These are phyloP conservation scores for Elsinoe batatas DNA, from an alignment of 2,329 filamentous ascomycete genomes.

Conservation along the genomic window DNA sequence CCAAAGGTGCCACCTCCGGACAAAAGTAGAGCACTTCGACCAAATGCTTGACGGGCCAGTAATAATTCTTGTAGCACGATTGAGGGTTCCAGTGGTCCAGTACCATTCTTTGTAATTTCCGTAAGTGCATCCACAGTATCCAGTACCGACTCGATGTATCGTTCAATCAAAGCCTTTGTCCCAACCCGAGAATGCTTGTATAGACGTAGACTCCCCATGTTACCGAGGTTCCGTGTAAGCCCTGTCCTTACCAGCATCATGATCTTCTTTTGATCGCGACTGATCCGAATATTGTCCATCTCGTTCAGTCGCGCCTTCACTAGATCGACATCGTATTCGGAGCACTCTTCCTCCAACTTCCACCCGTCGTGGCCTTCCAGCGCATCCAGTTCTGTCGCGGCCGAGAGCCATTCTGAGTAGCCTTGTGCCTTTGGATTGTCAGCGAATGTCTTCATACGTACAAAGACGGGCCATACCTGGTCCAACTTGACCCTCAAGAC, in stretches of 20 bases:
- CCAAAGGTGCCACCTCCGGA: slow-evolving; percentile 84
- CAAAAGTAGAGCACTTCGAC: slow-evolving; percentile 70
- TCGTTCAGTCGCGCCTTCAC: slow-evolving; percentile 61
- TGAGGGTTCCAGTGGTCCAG: slow-evolving; percentile 48
- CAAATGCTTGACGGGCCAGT: slow-evolving; percentile 67
- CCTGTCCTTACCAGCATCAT: slow-evolving; percentile 71
- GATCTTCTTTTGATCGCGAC: slow-evolving; percentile 65
- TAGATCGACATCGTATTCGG: slow-evolving; percentile 61
- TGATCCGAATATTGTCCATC: slow-evolving; percentile 63
- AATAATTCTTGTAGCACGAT: slow-evolving; percentile 59
- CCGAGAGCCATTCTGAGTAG: slow-evolving; percentile 61
- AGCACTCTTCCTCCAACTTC: slow-evolving; percentile 59
- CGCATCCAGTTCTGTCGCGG: slow-evolving; percentile 66
- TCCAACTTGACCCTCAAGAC: slow-evolving; percentile 55
- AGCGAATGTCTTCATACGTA: slow-evolving; percentile 15
- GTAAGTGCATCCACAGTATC: slow-evolving; percentile 64
- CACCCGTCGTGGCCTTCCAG: slow-evolving; percentile 73
- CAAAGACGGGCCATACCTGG: slow-evolving; percentile 42
- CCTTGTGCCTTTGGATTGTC: slow-evolving; percentile 48
- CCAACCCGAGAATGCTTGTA: slow-evolving; percentile 80
- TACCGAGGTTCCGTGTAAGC: slow-evolving; percentile 69
- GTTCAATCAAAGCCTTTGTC: slow-evolving; percentile 78
- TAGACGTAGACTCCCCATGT: slow-evolving; percentile 72
- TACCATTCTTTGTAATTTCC: slow-evolving; percentile 34
- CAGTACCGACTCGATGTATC: slow-evolving; percentile 71